phyloP scores from a whole-genome alignment of 2,329 filamentous ascomycete species.

The Boeremia lycopersici region DNA sequence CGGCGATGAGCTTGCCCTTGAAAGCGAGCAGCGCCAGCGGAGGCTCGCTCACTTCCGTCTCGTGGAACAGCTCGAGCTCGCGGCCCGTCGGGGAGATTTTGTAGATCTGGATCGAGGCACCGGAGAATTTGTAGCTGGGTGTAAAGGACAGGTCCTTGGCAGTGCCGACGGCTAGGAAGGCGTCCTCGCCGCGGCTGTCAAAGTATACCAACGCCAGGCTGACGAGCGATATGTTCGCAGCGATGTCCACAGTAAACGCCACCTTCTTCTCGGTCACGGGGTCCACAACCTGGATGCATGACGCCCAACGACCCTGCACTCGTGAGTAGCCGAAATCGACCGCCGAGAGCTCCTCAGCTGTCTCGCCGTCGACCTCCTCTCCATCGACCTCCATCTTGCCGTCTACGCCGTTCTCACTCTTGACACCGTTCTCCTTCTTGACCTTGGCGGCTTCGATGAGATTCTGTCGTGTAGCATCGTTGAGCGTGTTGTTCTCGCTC shows the following conservation, averaged over 20 bases:
- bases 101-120: constrained; percentile 91
- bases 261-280: constrained; percentile 73
- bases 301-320: constrained; percentile 87
- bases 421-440: constrained; percentile 21
- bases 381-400: constrained; percentile 30
- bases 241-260: constrained; percentile 78
- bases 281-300: constrained; percentile 91
- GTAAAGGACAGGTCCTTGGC: constrained; percentile 86
- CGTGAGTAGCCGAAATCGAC: constrained; percentile 89
- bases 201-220: constrained; percentile 86
- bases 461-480: constrained; percentile 75
- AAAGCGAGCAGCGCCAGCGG: constrained; percentile 91
- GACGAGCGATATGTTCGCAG: constrained; percentile 89
- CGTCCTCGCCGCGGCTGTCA: constrained; percentile 79
- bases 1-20: constrained; percentile 87
- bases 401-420: constrained; percentile 48
- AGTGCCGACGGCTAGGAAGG: constrained; percentile 91
- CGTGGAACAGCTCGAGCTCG: constrained; percentile 92
- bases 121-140: constrained; percentile 67
- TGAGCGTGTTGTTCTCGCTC: constrained; percentile 88
- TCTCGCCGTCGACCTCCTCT: constrained; percentile 43
- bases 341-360: constrained; percentile 71
- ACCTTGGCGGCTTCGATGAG: constrained; percentile 71
- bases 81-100: constrained; percentile 86
- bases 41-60: constrained; percentile 88